phyloP scores from a whole-genome alignment of 352 stramenopile genomes.

The Elongisporangium prolatum region DNA sequence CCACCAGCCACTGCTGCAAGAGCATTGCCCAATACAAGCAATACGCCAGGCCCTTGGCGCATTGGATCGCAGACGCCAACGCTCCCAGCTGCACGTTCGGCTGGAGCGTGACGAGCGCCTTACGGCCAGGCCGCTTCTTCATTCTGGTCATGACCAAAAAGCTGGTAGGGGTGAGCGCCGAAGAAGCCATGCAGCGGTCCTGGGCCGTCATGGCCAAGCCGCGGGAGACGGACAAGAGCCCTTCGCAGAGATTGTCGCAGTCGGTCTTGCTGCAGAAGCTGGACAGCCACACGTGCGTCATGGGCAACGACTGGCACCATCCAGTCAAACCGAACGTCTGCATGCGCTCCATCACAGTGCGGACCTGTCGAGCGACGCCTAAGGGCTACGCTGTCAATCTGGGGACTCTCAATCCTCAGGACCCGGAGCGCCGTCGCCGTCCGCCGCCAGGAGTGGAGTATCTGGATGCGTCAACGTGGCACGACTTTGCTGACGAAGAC shows the following conservation, averaged over 20 bases:
- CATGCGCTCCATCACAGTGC: constrained; percentile 28
- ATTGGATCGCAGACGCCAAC: too few species aligned
- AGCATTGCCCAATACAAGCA: too few species aligned
- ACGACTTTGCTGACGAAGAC: constrained; percentile 38
- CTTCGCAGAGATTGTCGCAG: constrained; percentile 17
- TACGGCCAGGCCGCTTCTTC: constrained; percentile 33
- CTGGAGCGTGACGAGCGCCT: constrained; percentile 36
- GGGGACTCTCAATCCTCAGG: too few species aligned
- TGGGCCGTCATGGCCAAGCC: constrained; percentile 27
- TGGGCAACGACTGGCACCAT: constrained; percentile 37
- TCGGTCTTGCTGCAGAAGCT: constrained; percentile 36
- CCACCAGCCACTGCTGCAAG: too few species aligned
- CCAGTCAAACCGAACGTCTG: constrained; percentile 38
- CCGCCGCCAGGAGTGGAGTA: constrained; percentile 38
- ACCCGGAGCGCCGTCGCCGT: constrained; percentile 5
- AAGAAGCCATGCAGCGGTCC: constrained; percentile 35
- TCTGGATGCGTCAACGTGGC: constrained; percentile 47
- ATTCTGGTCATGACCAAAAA: constrained; percentile 48
- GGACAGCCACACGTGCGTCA: constrained; percentile 44
- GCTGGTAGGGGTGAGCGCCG: constrained; percentile 26
- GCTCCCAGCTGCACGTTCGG: constrained; percentile 24
- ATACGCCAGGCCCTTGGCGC: too few species aligned
- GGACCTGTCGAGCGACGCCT: too few species aligned
- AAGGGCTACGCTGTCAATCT: constrained; percentile 40
- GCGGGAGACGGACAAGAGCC: constrained; percentile 11